Base-by-base conservation (phyloP, 2,329 filamentous ascomycete genomes). In the Leptosphaerulina australis region DNA sequence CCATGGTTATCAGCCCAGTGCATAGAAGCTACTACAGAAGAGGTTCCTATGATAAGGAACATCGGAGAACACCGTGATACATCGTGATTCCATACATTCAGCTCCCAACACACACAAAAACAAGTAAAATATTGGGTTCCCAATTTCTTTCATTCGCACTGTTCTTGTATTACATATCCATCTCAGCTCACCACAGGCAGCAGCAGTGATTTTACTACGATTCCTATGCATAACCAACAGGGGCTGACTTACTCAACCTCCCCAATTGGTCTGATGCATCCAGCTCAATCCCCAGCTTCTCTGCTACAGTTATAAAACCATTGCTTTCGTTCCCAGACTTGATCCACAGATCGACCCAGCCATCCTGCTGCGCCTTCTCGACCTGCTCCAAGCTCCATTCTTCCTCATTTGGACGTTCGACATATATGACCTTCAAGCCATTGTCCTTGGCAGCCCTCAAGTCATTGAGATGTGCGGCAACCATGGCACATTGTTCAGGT, bases 391-490 rank as follows among this genome's bases (percentile, higher is more conserved):
- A 44, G 7, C 63, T 62, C 82, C 83, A 87, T 5, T 75, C 77
- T 71, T 92, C 89, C 72, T 95, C 90, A 33, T 70, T 59, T 3
- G 73, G 69, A 50, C 90, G 77, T 74, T 90, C 88, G 2, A 94
- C 83, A 67, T 91, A 94, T 2, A 94, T 78, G 0, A 88, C 90
- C 60, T 81, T 78, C 53, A 91, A 74, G 0, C 90, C 90, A 52
- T 77, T 80, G 2, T 63, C 67, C 60, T 83, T 84, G 4, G 90
- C 90, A 0, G 81, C 87, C 53, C 82, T 75, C 45, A 94, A 73
- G 70, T 93, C 90, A 5, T 65, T 70, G 50, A 93, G 73, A 73
- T 93, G 89, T 28, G 89, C 85, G 12, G 90, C 90, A 15, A 94
- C 88, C 83, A 94, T 84, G 15, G 84, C 87, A 49, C 90, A 87